phyloP scores from a whole-genome alignment of 306 rosid genomes.

The Gastrolobium villosum region DNA sequence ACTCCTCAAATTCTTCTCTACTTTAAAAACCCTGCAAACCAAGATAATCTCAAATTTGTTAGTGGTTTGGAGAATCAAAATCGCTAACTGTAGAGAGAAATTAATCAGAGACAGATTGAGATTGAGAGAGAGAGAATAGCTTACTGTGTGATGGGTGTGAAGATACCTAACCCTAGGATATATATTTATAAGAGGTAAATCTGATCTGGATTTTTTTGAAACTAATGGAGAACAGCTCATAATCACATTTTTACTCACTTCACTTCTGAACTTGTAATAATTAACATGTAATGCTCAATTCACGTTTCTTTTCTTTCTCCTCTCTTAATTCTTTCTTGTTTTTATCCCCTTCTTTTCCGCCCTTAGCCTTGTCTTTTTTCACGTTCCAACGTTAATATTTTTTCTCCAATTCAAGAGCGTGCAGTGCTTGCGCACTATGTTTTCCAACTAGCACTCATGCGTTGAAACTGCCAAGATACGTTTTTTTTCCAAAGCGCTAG shows the following conservation, averaged over 20 bases:
- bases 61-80: constrained; percentile 7
- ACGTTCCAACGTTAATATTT: too few species aligned
- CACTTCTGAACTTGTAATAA: background rate
- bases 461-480: too few species aligned
- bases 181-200: constrained; percentile 50
- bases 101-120: background rate
- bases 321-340: too few species aligned
- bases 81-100: background rate
- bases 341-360: too few species aligned
- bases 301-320: too few species aligned
- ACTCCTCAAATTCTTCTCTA: background rate
- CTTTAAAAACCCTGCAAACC: background rate
- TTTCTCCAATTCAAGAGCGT: too few species aligned
- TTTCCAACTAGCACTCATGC: too few species aligned
- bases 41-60: background rate
- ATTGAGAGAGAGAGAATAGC: background rate
- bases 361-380: too few species aligned
- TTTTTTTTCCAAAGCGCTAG: too few species aligned
- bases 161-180: constrained; percentile 61
- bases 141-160: constrained; percentile 31
- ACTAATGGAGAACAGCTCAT: background rate
- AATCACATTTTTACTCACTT: background rate
- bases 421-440: too few species aligned
- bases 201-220: background rate
- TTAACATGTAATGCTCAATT: background rate